Base-by-base conservation (phyloP, 495 filamentous ascomycete species). In the Trichoderma parareesei region DNA sequence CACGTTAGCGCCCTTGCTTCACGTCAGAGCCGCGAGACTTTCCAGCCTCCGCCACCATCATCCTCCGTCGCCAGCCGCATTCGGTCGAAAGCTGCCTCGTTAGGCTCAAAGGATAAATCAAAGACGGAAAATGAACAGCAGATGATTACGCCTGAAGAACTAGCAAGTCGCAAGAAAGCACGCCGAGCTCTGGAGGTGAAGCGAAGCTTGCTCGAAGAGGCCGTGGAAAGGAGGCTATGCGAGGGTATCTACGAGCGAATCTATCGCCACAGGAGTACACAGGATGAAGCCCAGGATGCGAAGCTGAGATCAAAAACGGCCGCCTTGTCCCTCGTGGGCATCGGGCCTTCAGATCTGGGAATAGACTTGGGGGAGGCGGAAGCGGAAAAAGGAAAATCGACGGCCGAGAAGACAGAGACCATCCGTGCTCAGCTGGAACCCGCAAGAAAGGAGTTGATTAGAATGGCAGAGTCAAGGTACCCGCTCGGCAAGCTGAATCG, bases 251-350 rank as follows among this genome's bases (percentile, higher is more conserved):
- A 98, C 69, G 83, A 86, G 65, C 86, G 88, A 57, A 87, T 98
- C 70, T 99, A 91, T 85, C 85, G 93, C 48, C 94, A 99, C 72
- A 87, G 88, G 62, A 94, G 82, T 69, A 96, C 93, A 2, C 82
- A 98, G 73, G 94, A 99, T 73, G 94, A 98, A 72, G 92, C 93
- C 8, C 82, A 93, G 68, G 94, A 99, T 73, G 92, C 96, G 69
- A 98, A 95, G 71, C 78, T 99, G 65, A 86, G 94, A 38, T 98
- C 95, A 3, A 93, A 96, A 68, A 97, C 92, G 7, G 95, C 94
- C 27, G 93, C 94, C 0, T 78, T 99, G 57, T 83, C 89, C 35
- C 81, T 99, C 20, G 90, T 98, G 4, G 94, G 92, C 9, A 96
- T 98, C 69, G 89, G 91, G 37, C 76, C 94, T 66, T 87, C 82